Evolutionary conservation across 495 filamentous ascomycete species (phyloP).

Genomic region (Filosporella fistucella): DNA sequence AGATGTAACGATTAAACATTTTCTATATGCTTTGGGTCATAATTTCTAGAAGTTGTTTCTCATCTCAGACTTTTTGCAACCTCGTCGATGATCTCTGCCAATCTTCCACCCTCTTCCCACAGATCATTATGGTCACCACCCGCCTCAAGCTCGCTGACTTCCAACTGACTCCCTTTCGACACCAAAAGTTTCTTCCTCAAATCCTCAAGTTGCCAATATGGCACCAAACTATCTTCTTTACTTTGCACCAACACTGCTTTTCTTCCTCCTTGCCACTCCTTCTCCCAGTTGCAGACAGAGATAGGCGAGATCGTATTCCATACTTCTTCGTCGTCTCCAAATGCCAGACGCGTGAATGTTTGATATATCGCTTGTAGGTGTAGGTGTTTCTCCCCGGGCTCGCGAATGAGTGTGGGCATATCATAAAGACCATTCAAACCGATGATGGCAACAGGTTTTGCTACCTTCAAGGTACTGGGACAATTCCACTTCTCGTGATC

Average conservation of each 20-base stretch:
- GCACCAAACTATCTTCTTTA: slow-evolving; percentile 28
- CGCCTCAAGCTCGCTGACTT: neutral
- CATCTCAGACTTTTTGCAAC: neutral
- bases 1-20: too few species aligned
- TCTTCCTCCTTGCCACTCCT: slow-evolving; percentile 3
- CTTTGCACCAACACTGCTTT: slow-evolving; percentile 29
- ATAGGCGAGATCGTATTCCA: slow-evolving; percentile 2
- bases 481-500: neutral
- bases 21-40: too few species aligned
- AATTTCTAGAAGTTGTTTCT: too few species aligned
- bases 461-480: neutral
- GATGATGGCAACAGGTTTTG: neutral
- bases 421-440: slow-evolving; percentile 10
- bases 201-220: neutral
- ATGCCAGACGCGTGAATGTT: slow-evolving; percentile 1
- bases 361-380: slow-evolving; percentile 1
- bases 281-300: neutral
- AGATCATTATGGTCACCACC: neutral
- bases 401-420: slow-evolving; percentile 2
- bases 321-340: slow-evolving; percentile 4
- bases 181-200: neutral
- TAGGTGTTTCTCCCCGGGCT: slow-evolving; percentile 3
- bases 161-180: neutral
- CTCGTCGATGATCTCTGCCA: neutral
- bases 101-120: neutral